Evolutionary conservation across 1,284 basidiomycete species (phyloP).

Genomic region (Rhodotorula sp.): DNA sequence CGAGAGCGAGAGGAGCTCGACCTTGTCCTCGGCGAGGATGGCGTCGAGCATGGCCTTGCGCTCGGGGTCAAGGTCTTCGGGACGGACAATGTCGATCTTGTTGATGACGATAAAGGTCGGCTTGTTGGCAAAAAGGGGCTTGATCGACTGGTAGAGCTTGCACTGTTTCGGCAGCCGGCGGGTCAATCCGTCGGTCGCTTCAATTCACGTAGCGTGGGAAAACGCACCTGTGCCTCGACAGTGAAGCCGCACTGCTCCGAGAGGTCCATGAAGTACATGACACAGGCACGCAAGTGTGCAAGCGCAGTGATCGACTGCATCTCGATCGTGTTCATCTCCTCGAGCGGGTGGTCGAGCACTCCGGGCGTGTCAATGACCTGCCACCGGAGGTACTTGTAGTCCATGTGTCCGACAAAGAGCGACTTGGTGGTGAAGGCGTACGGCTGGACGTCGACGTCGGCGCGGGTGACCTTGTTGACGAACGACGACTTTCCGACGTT

Average conservation of each 20-base stretch:
- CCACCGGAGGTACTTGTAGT: constrained; percentile 97
- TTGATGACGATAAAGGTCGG: constrained; percentile 90
- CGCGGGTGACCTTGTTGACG: constrained; percentile 95
- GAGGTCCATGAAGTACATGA: constrained; percentile 95
- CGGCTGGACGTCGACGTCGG: constrained; percentile 95
- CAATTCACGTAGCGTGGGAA: not conserved
- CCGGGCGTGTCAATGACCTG: constrained; percentile 93
- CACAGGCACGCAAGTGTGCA: constrained; percentile 84
- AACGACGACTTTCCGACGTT: constrained; percentile 97
- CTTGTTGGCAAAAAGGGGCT: constrained; percentile 88
- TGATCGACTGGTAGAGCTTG: constrained; percentile 96
- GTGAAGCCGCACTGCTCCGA: constrained; percentile 95
- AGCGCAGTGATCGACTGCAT: constrained; percentile 98
- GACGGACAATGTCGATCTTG: constrained; percentile 86
- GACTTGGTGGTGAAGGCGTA: constrained; percentile 98
- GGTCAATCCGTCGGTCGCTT: not conserved
- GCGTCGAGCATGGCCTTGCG: constrained; percentile 76
- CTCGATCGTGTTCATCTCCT: constrained; percentile 99
- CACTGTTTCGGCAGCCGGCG: constrained; percentile 57
- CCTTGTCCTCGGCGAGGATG: constrained; percentile 69
- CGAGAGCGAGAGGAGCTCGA: constrained; percentile 66
- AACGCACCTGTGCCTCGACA: constrained; percentile 79
- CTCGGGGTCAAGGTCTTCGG: constrained; percentile 74
- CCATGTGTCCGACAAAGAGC: constrained; percentile 91
- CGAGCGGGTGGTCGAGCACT: constrained; percentile 85